phyloP scores from a whole-genome alignment of 2,329 filamentous ascomycete genomes.

The Daldinia sp. region DNA sequence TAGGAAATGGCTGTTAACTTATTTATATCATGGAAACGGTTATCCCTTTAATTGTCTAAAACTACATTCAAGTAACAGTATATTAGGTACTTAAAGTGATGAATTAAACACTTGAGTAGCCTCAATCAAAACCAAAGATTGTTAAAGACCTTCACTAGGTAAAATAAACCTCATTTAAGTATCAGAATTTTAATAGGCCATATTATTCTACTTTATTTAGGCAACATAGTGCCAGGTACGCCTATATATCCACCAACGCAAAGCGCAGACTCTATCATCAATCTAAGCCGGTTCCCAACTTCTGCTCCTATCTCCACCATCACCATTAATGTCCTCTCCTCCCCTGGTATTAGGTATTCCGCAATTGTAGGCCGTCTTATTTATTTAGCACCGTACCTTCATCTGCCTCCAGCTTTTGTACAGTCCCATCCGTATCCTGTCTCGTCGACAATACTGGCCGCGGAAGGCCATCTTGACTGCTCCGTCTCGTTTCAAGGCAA shows the following conservation, averaged over 20 bases:
- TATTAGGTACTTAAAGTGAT: background rate
- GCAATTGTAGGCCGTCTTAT: background rate
- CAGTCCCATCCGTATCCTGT: constrained; percentile 10
- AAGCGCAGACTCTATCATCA: background rate
- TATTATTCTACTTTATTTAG: background rate
- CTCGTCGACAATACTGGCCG: background rate
- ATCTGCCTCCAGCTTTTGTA: background rate
- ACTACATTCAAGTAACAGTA: background rate
- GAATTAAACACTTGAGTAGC: no score
- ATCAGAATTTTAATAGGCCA: background rate
- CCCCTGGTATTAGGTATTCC: background rate
- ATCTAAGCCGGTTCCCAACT: background rate
- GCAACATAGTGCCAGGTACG: background rate
- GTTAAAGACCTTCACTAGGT: background rate
- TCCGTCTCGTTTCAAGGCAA: constrained; percentile 39
- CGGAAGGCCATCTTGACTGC: constrained; percentile 16
- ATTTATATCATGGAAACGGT: background rate
- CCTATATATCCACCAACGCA: background rate
- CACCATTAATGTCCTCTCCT: background rate
- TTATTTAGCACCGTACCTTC: background rate
- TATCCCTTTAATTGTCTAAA: background rate
- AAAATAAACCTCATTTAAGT: background rate
- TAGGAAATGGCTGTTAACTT: background rate
- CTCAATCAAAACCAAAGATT: no score
- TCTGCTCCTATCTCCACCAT: background rate